A percentile compares a stretch with the other conserved stretches of the same genome.
Conservation (phyloP, 176 grass and related monocot genomes). For the Thinopyrum elongatum region DNA sequence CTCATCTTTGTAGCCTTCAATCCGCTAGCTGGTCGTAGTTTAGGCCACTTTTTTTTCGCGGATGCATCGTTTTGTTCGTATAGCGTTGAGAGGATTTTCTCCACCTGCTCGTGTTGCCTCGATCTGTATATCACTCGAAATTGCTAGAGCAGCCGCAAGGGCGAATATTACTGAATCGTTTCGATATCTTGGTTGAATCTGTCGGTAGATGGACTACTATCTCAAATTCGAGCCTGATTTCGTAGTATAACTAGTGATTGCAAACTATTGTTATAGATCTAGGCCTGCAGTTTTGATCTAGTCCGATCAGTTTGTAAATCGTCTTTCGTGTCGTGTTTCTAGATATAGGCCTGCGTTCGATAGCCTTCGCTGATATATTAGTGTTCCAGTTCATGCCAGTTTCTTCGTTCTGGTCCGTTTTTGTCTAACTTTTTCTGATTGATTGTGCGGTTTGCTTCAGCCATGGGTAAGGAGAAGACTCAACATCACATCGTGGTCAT, state of each 20-base stretch:
- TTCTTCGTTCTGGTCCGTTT: neutral
- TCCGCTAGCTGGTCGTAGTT: no score
- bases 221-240: neutral
- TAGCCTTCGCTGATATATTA: neutral
- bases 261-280: neutral
- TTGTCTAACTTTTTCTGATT: neutral
- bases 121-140: neutral
- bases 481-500: slow-evolving; percentile 72
- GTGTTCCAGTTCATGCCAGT: neutral
- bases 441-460: neutral
- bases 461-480: slow-evolving; percentile 83
- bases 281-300: no score
- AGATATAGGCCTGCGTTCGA: neutral
- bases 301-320: neutral
- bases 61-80: neutral
- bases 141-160: neutral
- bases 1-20: neutral
- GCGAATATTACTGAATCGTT: neutral
- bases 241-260: neutral
- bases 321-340: neutral
- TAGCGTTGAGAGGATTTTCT: neutral
- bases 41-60: neutral
- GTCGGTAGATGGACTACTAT: neutral
- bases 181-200: neutral
- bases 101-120: neutral